Conservation (phyloP, 257 asterid species). For the Primulina huaijiensis region DNA sequence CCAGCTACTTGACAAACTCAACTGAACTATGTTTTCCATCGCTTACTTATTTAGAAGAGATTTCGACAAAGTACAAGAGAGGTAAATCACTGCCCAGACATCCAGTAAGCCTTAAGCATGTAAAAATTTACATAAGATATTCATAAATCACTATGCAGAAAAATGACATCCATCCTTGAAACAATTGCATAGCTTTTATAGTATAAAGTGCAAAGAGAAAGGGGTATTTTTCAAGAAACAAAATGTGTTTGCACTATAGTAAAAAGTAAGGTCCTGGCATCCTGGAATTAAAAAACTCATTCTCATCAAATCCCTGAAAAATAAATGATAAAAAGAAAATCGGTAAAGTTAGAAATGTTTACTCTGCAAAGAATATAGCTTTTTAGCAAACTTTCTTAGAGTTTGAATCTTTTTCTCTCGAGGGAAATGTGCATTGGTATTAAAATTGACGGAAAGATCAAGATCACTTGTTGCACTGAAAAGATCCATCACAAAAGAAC, state of each 20-base stretch:
- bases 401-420: slow-evolving; percentile 79
- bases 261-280: not conserved
- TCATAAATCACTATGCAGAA: not conserved
- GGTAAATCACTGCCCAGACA: not conserved
- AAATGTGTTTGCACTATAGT: not conserved
- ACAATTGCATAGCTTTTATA: not conserved
- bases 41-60: not conserved
- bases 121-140: slow-evolving; percentile 4
- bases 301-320: slow-evolving; percentile 5
- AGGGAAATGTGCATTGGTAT: slow-evolving; percentile 35
- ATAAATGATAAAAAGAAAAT: slow-evolving; percentile 5
- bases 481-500: slow-evolving; percentile 89
- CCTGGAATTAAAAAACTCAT: not conserved
- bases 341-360: slow-evolving; percentile 25
- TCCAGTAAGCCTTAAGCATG: not conserved
- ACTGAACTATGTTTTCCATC: slow-evolving; percentile 1
- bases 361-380: slow-evolving; percentile 72
- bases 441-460: slow-evolving; percentile 81
- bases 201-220: slow-evolving; percentile 3
- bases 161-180: slow-evolving; percentile 11
- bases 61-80: not conserved
- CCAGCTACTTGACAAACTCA: slow-evolving; percentile 1
- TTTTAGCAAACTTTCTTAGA: slow-evolving; percentile 69
- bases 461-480: slow-evolving; percentile 72
- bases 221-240: not conserved